phyloP scores from a whole-genome alignment of 345 rosid species.

The Syzygium aromaticum region DNA sequence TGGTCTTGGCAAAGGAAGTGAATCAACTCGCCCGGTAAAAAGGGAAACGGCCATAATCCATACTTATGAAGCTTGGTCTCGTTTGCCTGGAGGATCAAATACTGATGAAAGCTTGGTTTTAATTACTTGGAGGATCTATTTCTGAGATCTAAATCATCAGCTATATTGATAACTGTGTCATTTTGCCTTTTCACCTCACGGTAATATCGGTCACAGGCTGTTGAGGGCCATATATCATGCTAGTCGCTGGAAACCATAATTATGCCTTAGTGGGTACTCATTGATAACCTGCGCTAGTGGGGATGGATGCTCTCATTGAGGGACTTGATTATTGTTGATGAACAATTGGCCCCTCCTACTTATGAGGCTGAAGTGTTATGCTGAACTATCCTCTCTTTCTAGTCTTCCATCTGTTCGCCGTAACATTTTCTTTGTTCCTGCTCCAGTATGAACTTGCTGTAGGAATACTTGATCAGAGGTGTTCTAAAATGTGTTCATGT shows the following conservation, averaged over 20 bases:
- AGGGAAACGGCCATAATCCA: not conserved
- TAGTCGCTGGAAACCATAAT: not conserved
- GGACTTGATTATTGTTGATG: not conserved
- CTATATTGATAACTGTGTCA: not conserved
- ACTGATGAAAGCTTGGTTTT: not conserved
- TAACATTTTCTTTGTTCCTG: not conserved
- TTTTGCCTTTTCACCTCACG: not conserved
- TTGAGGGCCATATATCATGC: not conserved
- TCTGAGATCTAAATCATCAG: not conserved
- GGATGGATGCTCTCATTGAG: not conserved
- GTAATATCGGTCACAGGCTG: not conserved
- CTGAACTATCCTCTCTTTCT: not conserved
- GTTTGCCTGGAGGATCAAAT: not conserved
- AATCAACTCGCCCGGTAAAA: not conserved
- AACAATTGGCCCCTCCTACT: not conserved
- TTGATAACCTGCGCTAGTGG: not conserved
- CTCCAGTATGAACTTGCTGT: not conserved
- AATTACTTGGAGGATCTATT: not conserved
- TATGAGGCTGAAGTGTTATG: not conserved
- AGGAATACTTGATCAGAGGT: not conserved
- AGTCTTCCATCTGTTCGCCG: not conserved
- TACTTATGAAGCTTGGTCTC: not conserved
- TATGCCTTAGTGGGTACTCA: not conserved
- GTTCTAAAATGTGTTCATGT: not conserved
- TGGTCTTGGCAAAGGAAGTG: not conserved